Evolutionary conservation across 192 early-diverging fungal species (phyloP).

Genomic region (Chytriomyces hyalinus): DNA sequence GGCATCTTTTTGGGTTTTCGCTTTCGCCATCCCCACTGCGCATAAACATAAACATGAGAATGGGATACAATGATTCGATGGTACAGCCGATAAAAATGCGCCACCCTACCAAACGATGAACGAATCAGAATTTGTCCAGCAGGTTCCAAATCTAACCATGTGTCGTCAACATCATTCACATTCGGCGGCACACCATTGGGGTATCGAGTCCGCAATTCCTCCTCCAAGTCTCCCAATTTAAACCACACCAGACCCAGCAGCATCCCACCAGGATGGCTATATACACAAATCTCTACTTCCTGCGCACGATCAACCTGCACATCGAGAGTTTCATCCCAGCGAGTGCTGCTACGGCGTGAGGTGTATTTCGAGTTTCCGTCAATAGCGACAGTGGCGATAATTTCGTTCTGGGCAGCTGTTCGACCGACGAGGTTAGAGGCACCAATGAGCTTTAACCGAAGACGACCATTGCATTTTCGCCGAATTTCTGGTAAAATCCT

Average conservation of each 20-base stretch:
- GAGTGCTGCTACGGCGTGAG: slow-evolving; percentile 69
- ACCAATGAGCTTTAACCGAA: slow-evolving; percentile 46
- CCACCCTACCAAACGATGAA: slow-evolving; percentile 75
- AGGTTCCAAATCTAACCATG: slow-evolving; percentile 92
- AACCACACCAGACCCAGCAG: slow-evolving; percentile 90
- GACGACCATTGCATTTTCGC: slow-evolving; percentile 45
- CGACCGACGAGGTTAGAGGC: slow-evolving; percentile 57
- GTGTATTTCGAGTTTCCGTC: slow-evolving; percentile 73
- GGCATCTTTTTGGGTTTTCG: slow-evolving; percentile 35
- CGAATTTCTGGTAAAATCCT: slow-evolving; percentile 38
- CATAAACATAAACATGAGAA: background rate
- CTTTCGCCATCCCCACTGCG: slow-evolving; percentile 35
- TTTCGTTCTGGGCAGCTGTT: slow-evolving; percentile 65
- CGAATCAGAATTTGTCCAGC: slow-evolving; percentile 86
- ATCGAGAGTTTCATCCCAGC: slow-evolving; percentile 84
- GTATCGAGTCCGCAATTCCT: slow-evolving; percentile 67
- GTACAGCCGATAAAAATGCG: background rate
- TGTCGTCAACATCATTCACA: slow-evolving; percentile 67
- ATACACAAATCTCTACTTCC: slow-evolving; percentile 91
- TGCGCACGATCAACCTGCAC: slow-evolving; percentile 89
- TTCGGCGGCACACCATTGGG: slow-evolving; percentile 31
- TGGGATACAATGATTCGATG: background rate
- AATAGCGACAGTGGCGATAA: slow-evolving; percentile 78
- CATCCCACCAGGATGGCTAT: slow-evolving; percentile 56
- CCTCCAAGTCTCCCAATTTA: slow-evolving; percentile 87